These are phyloP conservation scores for Blastobotrys terrestris DNA, from an alignment of 805 yeast genomes.

Conservation along the genomic window DNA sequence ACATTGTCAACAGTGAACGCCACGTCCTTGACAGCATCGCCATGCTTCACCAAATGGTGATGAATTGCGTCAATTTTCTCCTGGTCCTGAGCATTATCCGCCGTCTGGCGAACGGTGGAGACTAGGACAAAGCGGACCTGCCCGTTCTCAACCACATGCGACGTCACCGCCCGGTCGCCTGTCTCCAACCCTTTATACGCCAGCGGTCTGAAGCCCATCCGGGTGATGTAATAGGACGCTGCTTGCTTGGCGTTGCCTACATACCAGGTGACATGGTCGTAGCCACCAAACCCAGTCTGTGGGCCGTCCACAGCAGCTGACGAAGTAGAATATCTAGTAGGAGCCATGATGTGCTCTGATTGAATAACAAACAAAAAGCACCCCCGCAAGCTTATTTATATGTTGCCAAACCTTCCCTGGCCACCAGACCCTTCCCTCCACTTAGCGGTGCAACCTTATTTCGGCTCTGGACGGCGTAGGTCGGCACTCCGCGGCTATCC, in stretches of 20 bases:
- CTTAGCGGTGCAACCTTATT: too few relatives aligned
- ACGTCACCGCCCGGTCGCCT: slow-evolving; percentile 47
- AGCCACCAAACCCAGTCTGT: slow-evolving; percentile 31
- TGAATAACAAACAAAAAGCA: background rate
- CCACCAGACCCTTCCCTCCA: background rate
- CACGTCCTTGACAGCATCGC: slow-evolving; percentile 77
- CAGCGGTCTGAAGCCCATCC: slow-evolving; percentile 57
- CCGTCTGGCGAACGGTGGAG: slow-evolving; percentile 32
- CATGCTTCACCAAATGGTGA: slow-evolving; percentile 49
- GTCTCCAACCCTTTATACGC: slow-evolving; percentile 68
- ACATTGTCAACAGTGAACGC: slow-evolving; percentile 57
- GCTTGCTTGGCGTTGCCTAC: slow-evolving; percentile 67
- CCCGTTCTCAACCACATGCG: slow-evolving; percentile 59
- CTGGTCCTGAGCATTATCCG: slow-evolving; percentile 21
- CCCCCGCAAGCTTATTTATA: background rate
- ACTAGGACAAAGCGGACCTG: slow-evolving; percentile 43
- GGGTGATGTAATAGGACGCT: slow-evolving; percentile 47
- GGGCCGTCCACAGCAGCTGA: background rate
- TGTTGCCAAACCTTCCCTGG: background rate
- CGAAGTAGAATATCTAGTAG: background rate
- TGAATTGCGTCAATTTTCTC: slow-evolving; percentile 35
- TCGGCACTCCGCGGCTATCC: background rate
- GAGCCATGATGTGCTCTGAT: background rate
- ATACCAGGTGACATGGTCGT: slow-evolving; percentile 63
- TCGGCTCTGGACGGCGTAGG: too few relatives aligned